These are phyloP conservation scores for Chalciporus sp. DNA, from an alignment of 1,284 basidiomycete genomes.

Conservation along the genomic window DNA sequence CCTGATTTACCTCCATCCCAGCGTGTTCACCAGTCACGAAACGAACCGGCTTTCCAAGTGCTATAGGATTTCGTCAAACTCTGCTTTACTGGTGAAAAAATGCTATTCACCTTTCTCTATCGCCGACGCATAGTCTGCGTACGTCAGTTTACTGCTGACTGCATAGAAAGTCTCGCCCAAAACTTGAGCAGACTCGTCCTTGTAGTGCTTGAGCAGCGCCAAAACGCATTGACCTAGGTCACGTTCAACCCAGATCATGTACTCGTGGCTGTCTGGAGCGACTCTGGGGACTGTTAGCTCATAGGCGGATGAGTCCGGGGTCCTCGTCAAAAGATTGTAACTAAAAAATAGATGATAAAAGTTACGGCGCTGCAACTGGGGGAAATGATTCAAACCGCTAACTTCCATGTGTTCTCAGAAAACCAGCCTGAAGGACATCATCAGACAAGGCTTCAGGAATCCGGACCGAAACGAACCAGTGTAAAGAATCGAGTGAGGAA, in stretches of 20 bases:
- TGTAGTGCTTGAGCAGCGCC: constrained; percentile 34
- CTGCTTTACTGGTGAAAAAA: neutral
- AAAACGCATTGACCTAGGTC: constrained; percentile 33
- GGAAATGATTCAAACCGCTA: neutral
- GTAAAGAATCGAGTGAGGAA: constrained; percentile 30
- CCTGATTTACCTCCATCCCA: constrained; percentile 28
- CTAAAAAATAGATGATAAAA: too few relatives aligned
- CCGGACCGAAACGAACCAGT: constrained; percentile 16
- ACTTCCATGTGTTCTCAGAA: constrained; percentile 35
- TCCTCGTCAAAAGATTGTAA: too few relatives aligned
- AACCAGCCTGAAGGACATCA: constrained; percentile 28
- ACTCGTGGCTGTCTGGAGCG: constrained; percentile 18
- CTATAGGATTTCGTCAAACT: constrained; percentile 12
- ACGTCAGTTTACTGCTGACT: constrained; percentile 28
- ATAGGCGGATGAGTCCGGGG: constrained; percentile 18
- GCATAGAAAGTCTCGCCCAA: constrained; percentile 30
- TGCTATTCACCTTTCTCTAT: constrained; percentile 22
- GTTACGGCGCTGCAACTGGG: too few relatives aligned
- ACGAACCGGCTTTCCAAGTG: constrained; percentile 27
- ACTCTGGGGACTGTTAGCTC: constrained; percentile 26
- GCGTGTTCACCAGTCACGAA: constrained; percentile 17
- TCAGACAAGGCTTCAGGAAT: neutral
- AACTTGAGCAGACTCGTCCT: constrained; percentile 20
- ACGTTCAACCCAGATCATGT: constrained; percentile 31
- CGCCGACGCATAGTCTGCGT: constrained; percentile 18